phyloP scores from a whole-genome alignment of 768 basidiomycete species.

The Lactifluus hygrophoroides region DNA sequence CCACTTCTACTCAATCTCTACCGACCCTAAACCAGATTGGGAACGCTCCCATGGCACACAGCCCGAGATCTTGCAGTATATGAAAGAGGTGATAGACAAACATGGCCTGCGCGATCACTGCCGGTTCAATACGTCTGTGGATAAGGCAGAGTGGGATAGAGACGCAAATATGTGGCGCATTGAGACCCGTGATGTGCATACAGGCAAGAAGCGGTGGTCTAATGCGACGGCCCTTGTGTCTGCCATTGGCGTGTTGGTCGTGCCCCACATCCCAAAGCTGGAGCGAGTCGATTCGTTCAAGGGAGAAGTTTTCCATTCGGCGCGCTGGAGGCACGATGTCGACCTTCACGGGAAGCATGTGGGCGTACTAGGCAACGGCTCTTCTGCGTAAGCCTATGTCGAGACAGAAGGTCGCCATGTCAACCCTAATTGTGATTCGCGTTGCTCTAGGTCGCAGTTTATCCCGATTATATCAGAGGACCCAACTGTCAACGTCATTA shows the following conservation, averaged over 20 bases:
- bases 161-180: conserved; percentile 23
- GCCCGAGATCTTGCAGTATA: conserved; percentile 26
- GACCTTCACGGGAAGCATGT: conserved; percentile 43
- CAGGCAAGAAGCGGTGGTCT: conserved; percentile 8
- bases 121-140: conserved; percentile 24
- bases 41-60: conserved; percentile 20
- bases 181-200: conserved; percentile 18
- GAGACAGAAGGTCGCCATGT: neutral
- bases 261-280: conserved; percentile 24
- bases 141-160: conserved; percentile 25
- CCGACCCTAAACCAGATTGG: conserved; percentile 27
- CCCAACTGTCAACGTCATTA: conserved; percentile 39
- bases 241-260: conserved; percentile 25
- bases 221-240: conserved; percentile 25
- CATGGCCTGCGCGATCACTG: conserved; percentile 20
- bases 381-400: conserved; percentile 36
- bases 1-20: conserved; percentile 24
- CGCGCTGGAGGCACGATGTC: conserved; percentile 46
- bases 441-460: conserved; percentile 33
- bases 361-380: conserved; percentile 56
- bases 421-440: neutral
- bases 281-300: conserved; percentile 32
- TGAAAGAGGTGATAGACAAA: conserved; percentile 20
- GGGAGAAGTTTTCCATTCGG: conserved; percentile 49
- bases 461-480: conserved; percentile 43